Evolutionary conservation across 495 filamentous ascomycete species (phyloP), one percentile per base, ranked within the genome.

Genomic region (Aspergillus incahuasiensis): DNA sequence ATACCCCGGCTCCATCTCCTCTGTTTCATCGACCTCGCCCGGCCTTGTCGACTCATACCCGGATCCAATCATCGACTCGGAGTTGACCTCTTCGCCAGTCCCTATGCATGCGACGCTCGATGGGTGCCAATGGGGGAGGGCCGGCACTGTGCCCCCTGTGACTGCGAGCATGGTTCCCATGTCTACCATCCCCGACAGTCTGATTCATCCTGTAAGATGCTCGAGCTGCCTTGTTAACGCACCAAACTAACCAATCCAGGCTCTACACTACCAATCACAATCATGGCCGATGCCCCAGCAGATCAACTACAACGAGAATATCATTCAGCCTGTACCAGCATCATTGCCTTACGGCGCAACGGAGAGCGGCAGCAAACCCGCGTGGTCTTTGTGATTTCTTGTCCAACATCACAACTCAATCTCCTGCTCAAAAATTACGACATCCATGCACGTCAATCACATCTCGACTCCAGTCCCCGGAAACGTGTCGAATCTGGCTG

Each of bases 221-320:
- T 52, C 56, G 54, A 24, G 56, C 39, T 24, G 21, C 25, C 6
- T 22, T 18, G 6, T 16, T 32, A 52, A 16, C 9, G 46, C 19
- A 18, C 19, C 15, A 34, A 15, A 34, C 53, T 54, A 48, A 46
- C 12, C 1, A 15, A n/a, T 15, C 20, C 34, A 72, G 64, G 53
- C 63, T 24, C 64, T 72, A n/a, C 73, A 68, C 18, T 76, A 68
- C 57, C 68, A 70, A 43, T 74, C 76, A 55, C 74, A 71, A 34
- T 73, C 68, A 55, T 79, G 75, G 76, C 66, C 68, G 40, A 66
- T 60, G 52, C 54, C 67, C 30, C 71, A 72, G 59, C 66, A 61
- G 54, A 57, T 73, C 8, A 64, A 66, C 20, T 79, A 77, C 60
- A 70, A 74, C 18, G 73, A 75, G 49, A 64, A 66, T 30, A 8